Evolutionary conservation across 306 rosid species (phyloP).

Genomic region (Astragalus membranaceus): DNA sequence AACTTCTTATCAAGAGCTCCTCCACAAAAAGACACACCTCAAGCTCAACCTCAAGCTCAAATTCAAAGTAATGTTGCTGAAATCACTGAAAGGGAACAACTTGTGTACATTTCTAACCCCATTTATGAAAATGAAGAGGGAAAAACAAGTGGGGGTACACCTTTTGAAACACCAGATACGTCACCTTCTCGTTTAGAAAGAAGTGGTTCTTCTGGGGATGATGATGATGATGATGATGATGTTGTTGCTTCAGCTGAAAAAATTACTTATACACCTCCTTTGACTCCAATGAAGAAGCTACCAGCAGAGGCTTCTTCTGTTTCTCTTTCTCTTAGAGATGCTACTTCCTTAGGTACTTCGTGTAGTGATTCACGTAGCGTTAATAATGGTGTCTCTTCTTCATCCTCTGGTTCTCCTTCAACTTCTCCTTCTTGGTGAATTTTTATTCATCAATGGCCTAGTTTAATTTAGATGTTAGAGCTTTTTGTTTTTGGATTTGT

Average conservation of each 20-base stretch:
- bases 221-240: conserved; percentile 32
- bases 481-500: background rate
- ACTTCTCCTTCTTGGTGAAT: conserved; percentile 94
- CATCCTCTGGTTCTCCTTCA: conserved; percentile 69
- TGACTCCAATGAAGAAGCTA: conserved; percentile 82
- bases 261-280: conserved; percentile 46
- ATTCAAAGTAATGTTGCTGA: background rate
- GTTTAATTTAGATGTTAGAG: background rate
- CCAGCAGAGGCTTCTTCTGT: conserved; percentile 66
- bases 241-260: conserved; percentile 9
- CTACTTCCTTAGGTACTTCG: conserved; percentile 51
- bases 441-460: conserved; percentile 24
- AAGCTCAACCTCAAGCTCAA: background rate
- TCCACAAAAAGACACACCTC: conserved; percentile 1
- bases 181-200: conserved; percentile 68
- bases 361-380: conserved; percentile 63
- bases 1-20: conserved; percentile 23
- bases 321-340: conserved; percentile 69
- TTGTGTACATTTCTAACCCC: conserved; percentile 89
- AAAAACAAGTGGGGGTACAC: conserved; percentile 37
- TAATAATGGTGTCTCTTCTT: conserved; percentile 50
- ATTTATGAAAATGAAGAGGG: conserved; percentile 54
- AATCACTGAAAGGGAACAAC: conserved; percentile 24
- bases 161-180: conserved; percentile 80
- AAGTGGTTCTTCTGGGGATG: conserved; percentile 41